Evolutionary conservation across 1,284 basidiomycete genomes (phyloP).

Genomic region (Fomes fomentarius): DNA sequence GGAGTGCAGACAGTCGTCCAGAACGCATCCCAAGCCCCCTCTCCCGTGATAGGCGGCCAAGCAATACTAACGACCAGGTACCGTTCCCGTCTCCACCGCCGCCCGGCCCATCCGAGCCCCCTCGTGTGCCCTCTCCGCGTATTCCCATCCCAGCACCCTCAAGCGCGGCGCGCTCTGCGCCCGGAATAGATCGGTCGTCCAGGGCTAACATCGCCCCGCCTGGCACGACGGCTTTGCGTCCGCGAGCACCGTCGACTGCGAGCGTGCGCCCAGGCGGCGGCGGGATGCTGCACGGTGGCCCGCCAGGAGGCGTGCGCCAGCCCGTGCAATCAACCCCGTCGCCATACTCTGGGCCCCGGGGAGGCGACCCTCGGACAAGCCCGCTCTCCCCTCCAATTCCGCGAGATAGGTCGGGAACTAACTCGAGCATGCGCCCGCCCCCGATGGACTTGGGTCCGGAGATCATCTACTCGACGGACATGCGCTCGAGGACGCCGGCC

Average conservation of each 20-base stretch:
- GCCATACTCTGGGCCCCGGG: slow-evolving; percentile 14
- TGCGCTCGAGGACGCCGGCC: slow-evolving; percentile 15
- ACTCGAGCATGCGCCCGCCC: slow-evolving; percentile 18
- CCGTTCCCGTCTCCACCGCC: slow-evolving; percentile 21
- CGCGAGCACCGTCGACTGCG: slow-evolving; percentile 25
- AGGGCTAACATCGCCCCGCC: slow-evolving; percentile 18
- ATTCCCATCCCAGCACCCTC: slow-evolving; percentile 8
- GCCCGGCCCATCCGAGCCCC: slow-evolving; percentile 18
- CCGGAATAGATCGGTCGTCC: slow-evolving; percentile 18
- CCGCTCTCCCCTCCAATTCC: slow-evolving; percentile 8
- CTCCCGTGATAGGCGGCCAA: slow-evolving; percentile 13
- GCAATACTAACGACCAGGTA: slow-evolving; percentile 12
- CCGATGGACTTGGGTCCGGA: slow-evolving; percentile 21
- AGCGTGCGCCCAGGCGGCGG: slow-evolving; percentile 20
- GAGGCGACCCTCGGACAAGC: slow-evolving; percentile 5
- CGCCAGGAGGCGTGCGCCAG: slow-evolving; percentile 20
- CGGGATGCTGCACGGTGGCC: slow-evolving; percentile 1
- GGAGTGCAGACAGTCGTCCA: slow-evolving; percentile 16
- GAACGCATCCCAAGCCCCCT: slow-evolving; percentile 20
- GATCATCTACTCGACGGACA: slow-evolving; percentile 29
- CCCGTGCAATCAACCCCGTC: slow-evolving; percentile 28
- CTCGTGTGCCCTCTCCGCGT: slow-evolving; percentile 14
- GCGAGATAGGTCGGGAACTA: slow-evolving; percentile 30
- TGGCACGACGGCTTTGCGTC: slow-evolving; percentile 17
- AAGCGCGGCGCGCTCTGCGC: slow-evolving; percentile 13